Evolutionary conservation across 148 eudicot species (phyloP), one percentile per base, ranked within the genome.

Genomic region (Diospyros lotus): DNA sequence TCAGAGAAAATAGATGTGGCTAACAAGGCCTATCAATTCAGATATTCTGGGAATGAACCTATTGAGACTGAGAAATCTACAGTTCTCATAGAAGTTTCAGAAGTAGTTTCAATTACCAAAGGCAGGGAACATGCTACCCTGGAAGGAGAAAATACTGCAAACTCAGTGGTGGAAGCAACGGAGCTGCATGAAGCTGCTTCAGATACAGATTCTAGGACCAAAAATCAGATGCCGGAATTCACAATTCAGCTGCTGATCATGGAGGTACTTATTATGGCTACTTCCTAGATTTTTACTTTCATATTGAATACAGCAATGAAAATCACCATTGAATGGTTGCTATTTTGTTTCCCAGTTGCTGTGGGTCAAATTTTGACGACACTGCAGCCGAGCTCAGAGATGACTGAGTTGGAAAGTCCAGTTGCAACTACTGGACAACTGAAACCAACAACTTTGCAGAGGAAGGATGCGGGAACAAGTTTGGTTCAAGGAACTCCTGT

Each of bases 401-500:
- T 2, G 5, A 15, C 53, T 52, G 11, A 40, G 44, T 46, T 41
- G 61, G 68, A 71, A 65, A 56, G n/a, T 42, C 10, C 72, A 46
- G 14, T 38, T 65, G 68, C 28, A 9, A 43, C 12, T 38, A 6
- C 38, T 1, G 45, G 45, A 54, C 65, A 13, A 41, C 42, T 51
- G 44, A 69, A 62, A 46, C 15, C 74, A 11, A 42, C 63, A 5
- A 41, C 54, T 42, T 61, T 6, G 62, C 69, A 69, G 41, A 50
- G 12, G 52, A 18, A 70, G 63, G 67, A 77, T 51, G 45, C 63
- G n/a, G 78, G 82, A 77, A 79, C 80, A 52, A 77, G 82, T 64
- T 54, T 84, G 70, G 77, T 85, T 12, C 82, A 82, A 50, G 89
- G 81, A 63, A 89, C 90, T 39, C 88, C 89, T 6, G 67, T 50